Conservation (phyloP, 768 basidiomycete genomes). For the Boletus subcaerulescens region DNA sequence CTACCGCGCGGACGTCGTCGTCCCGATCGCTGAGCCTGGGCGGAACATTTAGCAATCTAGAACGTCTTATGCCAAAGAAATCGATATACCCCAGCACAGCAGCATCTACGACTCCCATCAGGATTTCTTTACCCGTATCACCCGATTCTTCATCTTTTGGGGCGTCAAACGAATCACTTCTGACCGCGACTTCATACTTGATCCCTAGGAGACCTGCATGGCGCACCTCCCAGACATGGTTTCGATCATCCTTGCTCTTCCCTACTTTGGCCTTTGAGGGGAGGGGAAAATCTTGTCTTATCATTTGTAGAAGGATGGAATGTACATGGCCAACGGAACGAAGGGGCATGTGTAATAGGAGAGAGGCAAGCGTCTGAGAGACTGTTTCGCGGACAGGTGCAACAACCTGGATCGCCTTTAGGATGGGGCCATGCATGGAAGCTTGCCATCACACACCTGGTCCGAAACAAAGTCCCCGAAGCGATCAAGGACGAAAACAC, state of each 20-base stretch:
- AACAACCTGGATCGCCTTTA: conserved; percentile 54
- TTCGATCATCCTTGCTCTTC: conserved; percentile 35
- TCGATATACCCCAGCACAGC: conserved; percentile 76
- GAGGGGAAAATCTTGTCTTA: conserved; percentile 75
- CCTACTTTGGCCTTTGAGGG: conserved; percentile 34
- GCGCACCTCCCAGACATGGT: conserved; percentile 92
- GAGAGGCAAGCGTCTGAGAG: conserved; percentile 87
- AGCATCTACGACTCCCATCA: conserved; percentile 84
- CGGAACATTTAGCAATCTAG: conserved; percentile 8
- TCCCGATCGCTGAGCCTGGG: conserved; percentile 82
- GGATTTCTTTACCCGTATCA: conserved; percentile 51
- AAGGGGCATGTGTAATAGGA: conserved; percentile 86
- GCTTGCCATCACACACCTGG: conserved; percentile 44
- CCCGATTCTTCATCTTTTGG: conserved; percentile 34
- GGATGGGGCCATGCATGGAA: not conserved
- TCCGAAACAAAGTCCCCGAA: conserved; percentile 98
- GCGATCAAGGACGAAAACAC: conserved; percentile 91
- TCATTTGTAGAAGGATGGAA: conserved; percentile 85
- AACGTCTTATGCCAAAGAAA: not conserved
- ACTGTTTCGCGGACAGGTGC: conserved; percentile 97
- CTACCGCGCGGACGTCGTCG: conserved; percentile 95
- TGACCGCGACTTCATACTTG: conserved; percentile 96
- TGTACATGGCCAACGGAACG: conserved; percentile 79
- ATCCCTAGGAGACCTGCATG: conserved; percentile 97
- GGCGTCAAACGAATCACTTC: conserved; percentile 69